phyloP scores from a whole-genome alignment of 257 asterid species.

The Galeopsis tetrahit region DNA sequence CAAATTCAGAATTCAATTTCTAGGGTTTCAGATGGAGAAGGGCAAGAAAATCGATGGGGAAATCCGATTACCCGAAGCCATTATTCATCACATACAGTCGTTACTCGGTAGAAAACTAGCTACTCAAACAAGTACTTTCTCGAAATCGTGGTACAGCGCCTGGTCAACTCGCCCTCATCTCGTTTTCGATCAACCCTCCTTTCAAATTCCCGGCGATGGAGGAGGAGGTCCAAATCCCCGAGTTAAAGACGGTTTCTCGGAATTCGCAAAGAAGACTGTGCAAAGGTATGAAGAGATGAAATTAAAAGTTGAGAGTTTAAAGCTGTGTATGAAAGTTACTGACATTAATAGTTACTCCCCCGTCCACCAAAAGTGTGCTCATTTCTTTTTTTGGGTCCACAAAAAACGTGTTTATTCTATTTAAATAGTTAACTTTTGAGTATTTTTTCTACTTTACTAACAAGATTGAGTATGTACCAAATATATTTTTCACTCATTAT shows the following conservation, averaged over 20 bases:
- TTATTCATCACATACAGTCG: conserved; percentile 33
- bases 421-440: too few relatives aligned
- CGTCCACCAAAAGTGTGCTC: too few relatives aligned
- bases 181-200: background rate
- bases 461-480: too few relatives aligned
- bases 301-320: conserved; percentile 16
- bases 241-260: background rate
- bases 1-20: background rate
- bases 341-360: background rate
- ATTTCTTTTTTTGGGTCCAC: too few relatives aligned
- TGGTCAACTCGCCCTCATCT: conserved; percentile 30
- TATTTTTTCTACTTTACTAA: too few relatives aligned
- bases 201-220: background rate
- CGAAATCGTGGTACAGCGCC: conserved; percentile 32
- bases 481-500: too few relatives aligned
- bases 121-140: conserved; percentile 1
- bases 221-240: background rate
- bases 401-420: too few relatives aligned
- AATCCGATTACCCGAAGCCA: conserved; percentile 6
- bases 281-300: conserved; percentile 21
- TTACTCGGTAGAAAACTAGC: conserved; percentile 25
- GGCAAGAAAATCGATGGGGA: conserved; percentile 10
- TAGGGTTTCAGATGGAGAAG: conserved; percentile 30
- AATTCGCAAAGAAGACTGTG: background rate
- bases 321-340: background rate